Conservation (phyloP, 176 grass and related monocot species). For the Oryza meridionalis region DNA sequence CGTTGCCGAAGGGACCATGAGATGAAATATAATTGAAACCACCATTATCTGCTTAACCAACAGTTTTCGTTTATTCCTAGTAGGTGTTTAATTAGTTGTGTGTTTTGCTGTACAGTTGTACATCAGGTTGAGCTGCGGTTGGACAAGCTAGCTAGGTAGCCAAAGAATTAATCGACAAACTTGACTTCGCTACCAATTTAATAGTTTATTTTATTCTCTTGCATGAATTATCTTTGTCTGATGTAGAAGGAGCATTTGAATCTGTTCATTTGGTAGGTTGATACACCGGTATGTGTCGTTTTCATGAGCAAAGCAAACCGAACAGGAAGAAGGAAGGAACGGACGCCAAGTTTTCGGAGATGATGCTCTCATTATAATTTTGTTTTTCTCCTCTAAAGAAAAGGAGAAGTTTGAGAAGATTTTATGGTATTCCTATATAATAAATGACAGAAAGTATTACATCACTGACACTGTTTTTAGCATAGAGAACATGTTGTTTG, state of each 20-base stretch:
- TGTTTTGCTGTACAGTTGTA: neutral
- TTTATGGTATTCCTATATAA: neutral
- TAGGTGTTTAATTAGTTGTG: neutral
- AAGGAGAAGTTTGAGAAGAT: constrained; percentile 10
- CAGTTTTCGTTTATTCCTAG: neutral
- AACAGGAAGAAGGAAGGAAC: constrained; percentile 25
- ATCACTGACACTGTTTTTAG: neutral
- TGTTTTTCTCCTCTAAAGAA: neutral
- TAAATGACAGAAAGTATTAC: neutral
- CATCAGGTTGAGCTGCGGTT: neutral
- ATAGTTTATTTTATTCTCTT: neutral
- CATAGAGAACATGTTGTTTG: neutral
- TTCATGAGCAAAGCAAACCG: constrained; percentile 21
- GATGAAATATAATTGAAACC: neutral
- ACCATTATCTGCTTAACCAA: neutral
- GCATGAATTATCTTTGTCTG: neutral
- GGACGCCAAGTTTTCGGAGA: constrained; percentile 18
- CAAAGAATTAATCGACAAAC: constrained; percentile 27
- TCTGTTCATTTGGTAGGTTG: neutral
- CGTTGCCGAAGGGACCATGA: constrained; percentile 4
- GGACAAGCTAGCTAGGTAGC: constrained; percentile 2
- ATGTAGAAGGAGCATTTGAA: constrained; percentile 37
- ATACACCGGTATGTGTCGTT: neutral
- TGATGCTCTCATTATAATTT: neutral
- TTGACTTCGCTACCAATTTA: constrained; percentile 43